These are phyloP conservation scores for Sporisorium graminicola DNA, from an alignment of 1,284 basidiomycete species.

Conservation along the genomic window DNA sequence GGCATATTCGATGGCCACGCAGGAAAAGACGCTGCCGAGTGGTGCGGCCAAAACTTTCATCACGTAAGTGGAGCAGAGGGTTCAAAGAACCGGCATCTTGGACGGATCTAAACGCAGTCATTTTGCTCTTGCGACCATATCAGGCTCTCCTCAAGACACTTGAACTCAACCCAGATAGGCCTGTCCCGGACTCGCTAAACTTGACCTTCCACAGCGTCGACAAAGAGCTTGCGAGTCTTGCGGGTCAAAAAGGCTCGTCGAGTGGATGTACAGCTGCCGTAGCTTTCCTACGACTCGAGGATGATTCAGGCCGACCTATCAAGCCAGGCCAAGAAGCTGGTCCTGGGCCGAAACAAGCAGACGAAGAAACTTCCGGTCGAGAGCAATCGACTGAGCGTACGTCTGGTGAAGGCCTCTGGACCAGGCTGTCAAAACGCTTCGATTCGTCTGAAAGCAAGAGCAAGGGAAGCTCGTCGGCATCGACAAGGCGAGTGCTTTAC, in stretches of 20 bases:
- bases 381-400: slow-evolving; percentile 8
- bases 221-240: slow-evolving; percentile 81
- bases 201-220: slow-evolving; percentile 94
- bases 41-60: slow-evolving; percentile 97
- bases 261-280: slow-evolving; percentile 98
- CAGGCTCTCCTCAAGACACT: slow-evolving; percentile 71
- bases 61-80: slow-evolving; percentile 74
- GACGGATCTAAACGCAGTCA: no score
- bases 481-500: slow-evolving; percentile 83
- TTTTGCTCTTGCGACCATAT: not conserved
- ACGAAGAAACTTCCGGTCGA: slow-evolving; percentile 1
- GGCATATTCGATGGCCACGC: slow-evolving; percentile 99
- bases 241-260: slow-evolving; percentile 88
- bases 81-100: no score
- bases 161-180: slow-evolving; percentile 71
- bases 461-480: slow-evolving; percentile 4
- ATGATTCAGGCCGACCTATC: slow-evolving; percentile 71
- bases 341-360: not conserved
- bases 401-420: slow-evolving; percentile 35
- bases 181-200: slow-evolving; percentile 91
- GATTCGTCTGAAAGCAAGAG: slow-evolving; percentile 30
- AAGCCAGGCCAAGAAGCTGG: slow-evolving; percentile 21
- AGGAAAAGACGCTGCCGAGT: slow-evolving; percentile 97
- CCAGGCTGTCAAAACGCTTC: slow-evolving; percentile 35
- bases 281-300: slow-evolving; percentile 95